Percentiles rank a stretch among this genome's conserved stretches.
Evolutionary conservation across 441 rosid species (phyloP).

Genomic region (Omphalea diandra): DNA sequence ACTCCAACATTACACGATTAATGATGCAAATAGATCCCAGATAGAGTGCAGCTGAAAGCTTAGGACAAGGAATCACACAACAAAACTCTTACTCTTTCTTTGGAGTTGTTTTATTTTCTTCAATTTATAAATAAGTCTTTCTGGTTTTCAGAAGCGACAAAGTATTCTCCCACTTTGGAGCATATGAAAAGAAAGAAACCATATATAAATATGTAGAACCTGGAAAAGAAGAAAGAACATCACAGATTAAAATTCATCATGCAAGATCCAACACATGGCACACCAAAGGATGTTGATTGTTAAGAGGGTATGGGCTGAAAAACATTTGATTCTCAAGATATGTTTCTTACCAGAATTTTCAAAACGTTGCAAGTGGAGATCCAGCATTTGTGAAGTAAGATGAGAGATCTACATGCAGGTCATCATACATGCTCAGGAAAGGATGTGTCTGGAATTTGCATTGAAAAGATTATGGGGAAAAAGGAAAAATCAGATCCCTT

Average conservation of each 20-base stretch:
- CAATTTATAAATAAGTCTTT: not conserved
- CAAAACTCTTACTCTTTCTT: no score
- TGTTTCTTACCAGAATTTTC: not conserved
- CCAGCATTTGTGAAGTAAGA: not conserved
- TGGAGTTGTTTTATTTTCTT: not conserved
- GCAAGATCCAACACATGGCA: not conserved
- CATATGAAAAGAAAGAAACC: not conserved
- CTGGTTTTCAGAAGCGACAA: not conserved
- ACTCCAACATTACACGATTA: not conserved
- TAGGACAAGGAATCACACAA: no score
- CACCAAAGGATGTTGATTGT: not conserved
- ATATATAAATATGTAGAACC: not conserved
- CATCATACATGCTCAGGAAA: not conserved
- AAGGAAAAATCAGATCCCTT: not conserved
- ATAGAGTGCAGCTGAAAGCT: no score
- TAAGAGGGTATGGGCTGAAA: no score
- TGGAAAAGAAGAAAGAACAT: not conserved
- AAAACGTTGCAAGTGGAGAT: not conserved
- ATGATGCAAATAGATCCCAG: not conserved
- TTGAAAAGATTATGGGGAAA: not conserved
- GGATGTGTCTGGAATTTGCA: constrained; percentile 43
- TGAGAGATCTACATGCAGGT: not conserved
- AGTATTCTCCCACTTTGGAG: not conserved
- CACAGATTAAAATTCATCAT: not conserved
- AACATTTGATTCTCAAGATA: no score